phyloP scores from a whole-genome alignment of 495 filamentous ascomycete genomes.

The Aspergillus coremiiformis region DNA sequence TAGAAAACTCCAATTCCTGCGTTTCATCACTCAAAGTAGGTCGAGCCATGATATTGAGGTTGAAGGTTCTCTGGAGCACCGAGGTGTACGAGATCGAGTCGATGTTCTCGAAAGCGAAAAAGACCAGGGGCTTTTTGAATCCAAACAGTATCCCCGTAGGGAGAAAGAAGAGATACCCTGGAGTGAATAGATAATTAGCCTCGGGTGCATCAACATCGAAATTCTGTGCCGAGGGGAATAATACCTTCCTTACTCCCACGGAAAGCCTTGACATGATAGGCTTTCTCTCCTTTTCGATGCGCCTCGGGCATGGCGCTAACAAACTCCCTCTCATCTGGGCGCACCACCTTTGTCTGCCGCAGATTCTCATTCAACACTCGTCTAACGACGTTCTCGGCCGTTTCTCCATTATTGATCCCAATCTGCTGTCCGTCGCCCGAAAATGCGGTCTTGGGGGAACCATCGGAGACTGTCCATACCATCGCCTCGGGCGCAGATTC shows the following conservation, averaged over 20 bases:
- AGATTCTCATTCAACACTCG: slow-evolving; percentile 56
- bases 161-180: slow-evolving; percentile 84
- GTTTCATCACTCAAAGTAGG: slow-evolving; percentile 37
- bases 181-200: slow-evolving; percentile 1
- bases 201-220: neutral
- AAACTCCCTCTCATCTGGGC: slow-evolving; percentile 69
- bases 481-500: slow-evolving; percentile 54
- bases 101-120: slow-evolving; percentile 72
- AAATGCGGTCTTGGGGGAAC: slow-evolving; percentile 55
- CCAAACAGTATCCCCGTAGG: slow-evolving; percentile 81
- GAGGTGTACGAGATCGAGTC: slow-evolving; percentile 81
- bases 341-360: slow-evolving; percentile 51
- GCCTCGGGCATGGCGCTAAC: slow-evolving; percentile 66
- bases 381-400: slow-evolving; percentile 54
- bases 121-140: slow-evolving; percentile 91
- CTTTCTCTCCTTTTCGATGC: slow-evolving; percentile 83
- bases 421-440: slow-evolving; percentile 32
- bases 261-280: slow-evolving; percentile 87
- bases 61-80: slow-evolving; percentile 89
- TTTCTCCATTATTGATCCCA: slow-evolving; percentile 47
- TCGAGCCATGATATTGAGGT: slow-evolving; percentile 66
- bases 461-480: slow-evolving; percentile 74
- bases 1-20: slow-evolving; percentile 73
- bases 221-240: slow-evolving; percentile 1
- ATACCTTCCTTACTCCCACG: slow-evolving; percentile 85